Evolutionary conservation across 192 early-diverging fungal species (phyloP), one percentile per base, ranked within the genome.

Genomic region (Coemansia interrupta): DNA sequence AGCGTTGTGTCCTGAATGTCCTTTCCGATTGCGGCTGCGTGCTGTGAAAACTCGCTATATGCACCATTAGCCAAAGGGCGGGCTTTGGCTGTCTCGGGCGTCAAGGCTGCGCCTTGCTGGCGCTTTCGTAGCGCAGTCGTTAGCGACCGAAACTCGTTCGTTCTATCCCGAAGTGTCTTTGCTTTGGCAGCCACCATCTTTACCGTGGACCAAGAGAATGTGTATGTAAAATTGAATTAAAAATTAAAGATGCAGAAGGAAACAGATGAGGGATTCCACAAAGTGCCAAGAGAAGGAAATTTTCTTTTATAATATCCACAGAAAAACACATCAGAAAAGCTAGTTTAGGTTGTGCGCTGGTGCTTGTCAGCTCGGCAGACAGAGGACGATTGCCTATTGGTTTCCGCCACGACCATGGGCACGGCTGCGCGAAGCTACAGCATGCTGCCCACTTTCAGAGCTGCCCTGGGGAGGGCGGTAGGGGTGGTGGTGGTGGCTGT

Each of bases 1-100:
- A 82, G 68, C 5, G 94, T 81, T 8, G 92, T 94, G 45, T 82
- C 68, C 55, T 91, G 89, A 65, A 98, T 96, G 53, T 96, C 92
- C 44, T 86, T 82, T 53, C 89, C 90, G 57, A 98, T 95, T 17
- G 83, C 76, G 3, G 85, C 70, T 5, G 96, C 93, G 58, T 90
- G 90, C 47, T 82, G 69, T 14, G 93, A 80, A 65, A 98, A 96
- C 63, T 96, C 92, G 56, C 87, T 81, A 57, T 63, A 80, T 58
- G 71, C 63, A 51, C 58, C 57, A 44, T 72, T 73, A 32, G 57
- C 65, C 56, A 41, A 64, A 43, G 56, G 59, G 41, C 22, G 63
- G 61, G 29, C 47, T 41, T 50, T 73, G 18, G 51, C 58, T 54
- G 49, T 66, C 58, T 63, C 60, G 64, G 26, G 40, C 29, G 14